A percentile compares a stretch with the other conserved stretches of the same genome.
Evolutionary conservation across 139 green algal species (phyloP).

Genomic region (Closterium sp.): DNA sequence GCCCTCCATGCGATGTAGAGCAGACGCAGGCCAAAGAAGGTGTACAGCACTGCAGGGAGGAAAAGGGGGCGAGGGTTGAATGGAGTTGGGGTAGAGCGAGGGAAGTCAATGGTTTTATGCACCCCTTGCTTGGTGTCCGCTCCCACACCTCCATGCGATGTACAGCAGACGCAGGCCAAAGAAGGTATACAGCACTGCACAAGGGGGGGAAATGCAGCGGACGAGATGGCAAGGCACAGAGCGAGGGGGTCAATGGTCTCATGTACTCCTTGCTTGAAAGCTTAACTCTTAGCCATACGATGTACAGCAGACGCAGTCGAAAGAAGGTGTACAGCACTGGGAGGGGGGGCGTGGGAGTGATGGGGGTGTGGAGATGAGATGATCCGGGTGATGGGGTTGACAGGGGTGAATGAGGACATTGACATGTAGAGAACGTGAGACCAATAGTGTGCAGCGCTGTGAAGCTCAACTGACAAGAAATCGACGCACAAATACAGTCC

Average conservation of each 20-base stretch:
- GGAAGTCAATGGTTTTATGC: not conserved
- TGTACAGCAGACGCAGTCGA: conserved; percentile 62
- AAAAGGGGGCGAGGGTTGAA: too few species aligned
- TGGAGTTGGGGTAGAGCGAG: too few species aligned
- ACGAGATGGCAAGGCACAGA: too few species aligned
- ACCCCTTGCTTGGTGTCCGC: conserved; percentile 41
- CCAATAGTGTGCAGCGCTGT: not conserved
- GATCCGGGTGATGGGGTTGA: too few species aligned
- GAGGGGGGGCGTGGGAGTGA: not conserved
- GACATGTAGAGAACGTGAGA: not conserved
- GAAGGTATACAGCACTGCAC: conserved; percentile 59
- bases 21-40: conserved; percentile 63
- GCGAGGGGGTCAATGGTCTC: not conserved
- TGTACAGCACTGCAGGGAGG: conserved; percentile 57
- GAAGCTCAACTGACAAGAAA: not conserved
- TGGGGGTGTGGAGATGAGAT: too few species aligned
- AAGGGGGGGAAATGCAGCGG: too few species aligned
- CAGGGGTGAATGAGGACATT: too few species aligned
- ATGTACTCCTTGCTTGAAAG: conserved; percentile 35
- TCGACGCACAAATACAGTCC: not conserved
- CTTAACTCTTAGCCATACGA: conserved; percentile 53
- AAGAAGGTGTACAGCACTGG: conserved; percentile 64
- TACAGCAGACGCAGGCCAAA: conserved; percentile 65
- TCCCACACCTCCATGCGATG: conserved; percentile 50
- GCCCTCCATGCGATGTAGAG: conserved; percentile 62